Base-by-base conservation (phyloP, 2,329 filamentous ascomycete genomes). In the Colletotrichum tropicale region DNA sequence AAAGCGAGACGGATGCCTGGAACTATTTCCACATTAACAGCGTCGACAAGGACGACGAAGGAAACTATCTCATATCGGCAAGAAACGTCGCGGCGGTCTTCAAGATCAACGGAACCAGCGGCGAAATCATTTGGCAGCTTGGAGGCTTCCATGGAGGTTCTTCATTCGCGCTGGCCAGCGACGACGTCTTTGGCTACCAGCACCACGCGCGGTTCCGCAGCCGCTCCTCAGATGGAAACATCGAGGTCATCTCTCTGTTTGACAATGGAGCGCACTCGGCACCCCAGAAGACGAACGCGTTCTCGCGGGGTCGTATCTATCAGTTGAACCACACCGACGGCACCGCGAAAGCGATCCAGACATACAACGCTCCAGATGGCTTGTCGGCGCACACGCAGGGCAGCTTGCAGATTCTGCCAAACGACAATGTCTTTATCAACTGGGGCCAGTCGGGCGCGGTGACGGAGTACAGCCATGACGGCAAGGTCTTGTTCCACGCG, bases 81-180 rank as follows among this genome's bases (percentile, higher is more conserved):
- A 78, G 79, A 13, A 76, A 82, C 62, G 71, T 86, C 56, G 85
- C 85, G 76, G 84, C 86, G 9, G 81, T 91, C 8, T 83, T 84
- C 34, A 86, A 86, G 65, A 85, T 92, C 77, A 86, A 87, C 72
- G 82, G 84, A 13, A 82, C 82, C 13, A 85, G 86, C 5, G 89
- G 89, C 38, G 82, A 82, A 18, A 83, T 91, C n/a, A 80, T 90
- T 21, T 92, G 90, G 90, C 86, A 86, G 28, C 82, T 92, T 6
- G 88, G 89, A 12, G 90, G 90, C 10, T 52, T 52, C n/a, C 43
- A 21, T 0, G 43, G 43, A 48, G 38, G 38, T 4, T 48, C 38
- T 7, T 48, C 18, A 7, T 48, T 48, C 0, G 0, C 18, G 9
- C 38, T 48, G 0, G 38, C 38, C 18, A 48, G 2, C 12, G 43